phyloP scores from a whole-genome alignment of 257 asterid species.

The Solanum ossicruentum region DNA sequence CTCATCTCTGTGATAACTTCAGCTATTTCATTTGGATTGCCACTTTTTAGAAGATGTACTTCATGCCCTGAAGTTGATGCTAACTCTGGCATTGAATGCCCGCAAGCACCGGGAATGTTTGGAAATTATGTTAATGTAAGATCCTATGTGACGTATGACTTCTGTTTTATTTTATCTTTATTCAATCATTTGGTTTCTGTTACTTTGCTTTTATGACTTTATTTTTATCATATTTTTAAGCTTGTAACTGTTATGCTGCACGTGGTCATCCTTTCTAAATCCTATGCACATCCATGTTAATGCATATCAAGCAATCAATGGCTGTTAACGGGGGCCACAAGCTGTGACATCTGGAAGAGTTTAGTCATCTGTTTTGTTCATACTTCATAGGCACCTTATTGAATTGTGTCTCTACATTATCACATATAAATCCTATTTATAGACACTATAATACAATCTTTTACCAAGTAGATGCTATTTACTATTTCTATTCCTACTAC shows the following conservation, averaged over 20 bases:
- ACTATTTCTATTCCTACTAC: too few species aligned
- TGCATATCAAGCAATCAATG: background rate
- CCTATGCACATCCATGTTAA: background rate
- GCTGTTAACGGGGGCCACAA: background rate
- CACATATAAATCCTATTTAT: too few species aligned
- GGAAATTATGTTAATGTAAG: slow-evolving; percentile 97
- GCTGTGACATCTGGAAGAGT: background rate
- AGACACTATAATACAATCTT: too few species aligned
- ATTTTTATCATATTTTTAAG: background rate
- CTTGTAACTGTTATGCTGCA: background rate
- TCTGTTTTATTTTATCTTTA: background rate
- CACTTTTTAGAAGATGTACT: slow-evolving; percentile 80
- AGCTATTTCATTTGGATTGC: slow-evolving; percentile 78
- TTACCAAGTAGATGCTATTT: too few species aligned
- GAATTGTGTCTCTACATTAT: too few species aligned
- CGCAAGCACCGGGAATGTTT: slow-evolving; percentile 95
- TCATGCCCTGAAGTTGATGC: slow-evolving; percentile 85
- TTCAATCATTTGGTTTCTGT: background rate
- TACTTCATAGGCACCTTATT: background rate
- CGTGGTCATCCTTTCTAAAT: background rate
- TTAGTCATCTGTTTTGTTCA: too few species aligned
- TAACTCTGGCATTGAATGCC: slow-evolving; percentile 85
- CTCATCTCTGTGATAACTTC: slow-evolving; percentile 84
- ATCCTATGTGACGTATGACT: background rate
- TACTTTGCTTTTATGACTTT: background rate